Conservation (phyloP, 1,139 yeast genomes). For the Protomyces lactucae-debilis region DNA sequence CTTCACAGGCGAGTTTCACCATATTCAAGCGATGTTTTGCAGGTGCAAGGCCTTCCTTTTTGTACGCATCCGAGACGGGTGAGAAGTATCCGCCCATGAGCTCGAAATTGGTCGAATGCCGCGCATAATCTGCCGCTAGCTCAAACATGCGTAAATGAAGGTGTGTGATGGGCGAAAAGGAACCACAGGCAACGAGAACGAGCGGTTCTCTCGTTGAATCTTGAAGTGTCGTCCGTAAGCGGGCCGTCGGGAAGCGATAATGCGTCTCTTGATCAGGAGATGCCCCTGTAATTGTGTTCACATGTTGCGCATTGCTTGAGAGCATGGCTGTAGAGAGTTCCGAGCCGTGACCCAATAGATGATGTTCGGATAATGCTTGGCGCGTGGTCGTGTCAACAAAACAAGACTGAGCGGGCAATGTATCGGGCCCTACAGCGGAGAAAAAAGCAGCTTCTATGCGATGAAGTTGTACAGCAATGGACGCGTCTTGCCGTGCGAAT, state of each 20-base stretch:
- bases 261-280: conserved; percentile 38
- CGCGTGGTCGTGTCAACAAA: no score
- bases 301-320: background rate
- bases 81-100: conserved; percentile 95
- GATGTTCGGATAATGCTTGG: no score
- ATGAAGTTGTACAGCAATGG: no score
- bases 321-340: background rate
- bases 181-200: conserved; percentile 95
- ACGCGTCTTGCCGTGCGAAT: no score
- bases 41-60: conserved; percentile 87
- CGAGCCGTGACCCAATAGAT: no score
- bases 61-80: conserved; percentile 94
- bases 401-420: no score
- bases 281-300: background rate
- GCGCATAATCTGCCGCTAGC: conserved; percentile 93
- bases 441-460: no score
- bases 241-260: conserved; percentile 78
- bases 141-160: conserved; percentile 95
- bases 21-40: conserved; percentile 86
- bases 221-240: conserved; percentile 64
- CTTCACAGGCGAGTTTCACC: conserved; percentile 97
- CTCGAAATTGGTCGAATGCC: conserved; percentile 88
- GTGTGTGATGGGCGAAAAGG: conserved; percentile 92
- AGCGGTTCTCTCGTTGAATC: conserved; percentile 81
- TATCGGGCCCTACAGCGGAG: no score